Percentiles rank a stretch among this genome's conserved stretches.
Evolutionary conservation across 768 basidiomycete species (phyloP).

Genomic region (Tylopilus balloui): DNA sequence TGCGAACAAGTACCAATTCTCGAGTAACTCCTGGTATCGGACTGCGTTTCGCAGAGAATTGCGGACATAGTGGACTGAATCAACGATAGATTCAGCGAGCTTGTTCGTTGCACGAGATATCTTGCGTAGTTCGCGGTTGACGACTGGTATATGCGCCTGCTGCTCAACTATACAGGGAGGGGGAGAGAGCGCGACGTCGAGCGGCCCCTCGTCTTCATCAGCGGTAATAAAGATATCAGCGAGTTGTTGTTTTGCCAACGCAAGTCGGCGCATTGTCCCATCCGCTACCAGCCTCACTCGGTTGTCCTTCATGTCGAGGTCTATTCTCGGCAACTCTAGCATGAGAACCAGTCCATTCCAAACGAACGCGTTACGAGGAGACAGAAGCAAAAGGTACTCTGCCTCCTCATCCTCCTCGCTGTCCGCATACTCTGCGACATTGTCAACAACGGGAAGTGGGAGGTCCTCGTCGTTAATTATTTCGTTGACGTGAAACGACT

Average conservation of each 20-base stretch:
- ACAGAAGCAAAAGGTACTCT: constrained; percentile 80
- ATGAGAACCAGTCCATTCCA: constrained; percentile 91
- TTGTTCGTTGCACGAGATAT: constrained; percentile 87
- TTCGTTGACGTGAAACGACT: constrained; percentile 80
- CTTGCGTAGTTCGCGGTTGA: constrained; percentile 86
- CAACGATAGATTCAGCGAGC: constrained; percentile 88
- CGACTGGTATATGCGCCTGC: constrained; percentile 85
- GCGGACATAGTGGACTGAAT: constrained; percentile 85
- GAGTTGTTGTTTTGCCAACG: constrained; percentile 74
- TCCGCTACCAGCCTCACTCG: constrained; percentile 92
- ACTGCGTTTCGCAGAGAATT: constrained; percentile 53
- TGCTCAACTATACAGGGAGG: constrained; percentile 62
- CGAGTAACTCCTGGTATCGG: constrained; percentile 79
- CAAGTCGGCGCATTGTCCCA: constrained; percentile 74
- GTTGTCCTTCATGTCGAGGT: constrained; percentile 80
- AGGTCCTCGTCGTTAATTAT: constrained; percentile 46
- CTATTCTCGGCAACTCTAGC: constrained; percentile 66
- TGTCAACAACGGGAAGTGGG: constrained; percentile 39
- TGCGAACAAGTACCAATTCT: constrained; percentile 95
- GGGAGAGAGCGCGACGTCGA: constrained; percentile 39
- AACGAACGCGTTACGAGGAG: constrained; percentile 80
- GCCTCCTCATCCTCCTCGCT: constrained; percentile 54
- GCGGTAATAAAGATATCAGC: constrained; percentile 54
- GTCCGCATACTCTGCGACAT: constrained; percentile 36
- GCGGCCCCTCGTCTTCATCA: constrained; percentile 58